A percentile compares a stretch with the other conserved stretches of the same genome.
Conservation (phyloP, 257 asterid species). For the Penstemon newberryi region DNA sequence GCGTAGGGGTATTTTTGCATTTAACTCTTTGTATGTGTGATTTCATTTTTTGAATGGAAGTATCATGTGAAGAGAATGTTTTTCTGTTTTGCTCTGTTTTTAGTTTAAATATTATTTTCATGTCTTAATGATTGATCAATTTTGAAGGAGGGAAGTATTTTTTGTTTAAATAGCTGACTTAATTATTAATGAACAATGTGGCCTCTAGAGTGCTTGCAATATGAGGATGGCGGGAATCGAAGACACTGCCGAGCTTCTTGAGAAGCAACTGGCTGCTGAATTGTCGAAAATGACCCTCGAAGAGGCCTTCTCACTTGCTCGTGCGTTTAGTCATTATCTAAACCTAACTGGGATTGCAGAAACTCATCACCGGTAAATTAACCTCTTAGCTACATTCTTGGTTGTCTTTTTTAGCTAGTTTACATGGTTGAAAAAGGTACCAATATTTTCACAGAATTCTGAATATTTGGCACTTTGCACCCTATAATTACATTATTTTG, state of each 20-base stretch:
- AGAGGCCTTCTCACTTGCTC: conserved; percentile 83
- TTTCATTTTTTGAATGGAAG: no score
- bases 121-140: no score
- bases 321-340: conserved; percentile 90
- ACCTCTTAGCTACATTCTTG: not conserved
- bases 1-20: no score
- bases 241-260: conserved; percentile 91
- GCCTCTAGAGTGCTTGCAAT: conserved; percentile 78
- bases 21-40: no score
- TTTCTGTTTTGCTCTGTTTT: not conserved
- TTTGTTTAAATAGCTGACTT: no score
- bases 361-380: conserved; percentile 81
- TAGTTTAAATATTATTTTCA: no score
- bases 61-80: not conserved
- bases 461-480: no score
- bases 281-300: conserved; percentile 83
- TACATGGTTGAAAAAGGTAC: conserved; percentile 6
- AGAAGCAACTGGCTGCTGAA: conserved; percentile 80
- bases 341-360: conserved; percentile 91
- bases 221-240: conserved; percentile 86
- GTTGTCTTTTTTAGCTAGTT: conserved; percentile 5
- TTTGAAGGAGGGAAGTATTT: no score
- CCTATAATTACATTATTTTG: not conserved
- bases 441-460: not conserved
- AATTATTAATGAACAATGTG: no score